These are phyloP conservation scores for Exutisphaerella laricina DNA, from an alignment of 2,329 filamentous ascomycete genomes.

Conservation along the genomic window DNA sequence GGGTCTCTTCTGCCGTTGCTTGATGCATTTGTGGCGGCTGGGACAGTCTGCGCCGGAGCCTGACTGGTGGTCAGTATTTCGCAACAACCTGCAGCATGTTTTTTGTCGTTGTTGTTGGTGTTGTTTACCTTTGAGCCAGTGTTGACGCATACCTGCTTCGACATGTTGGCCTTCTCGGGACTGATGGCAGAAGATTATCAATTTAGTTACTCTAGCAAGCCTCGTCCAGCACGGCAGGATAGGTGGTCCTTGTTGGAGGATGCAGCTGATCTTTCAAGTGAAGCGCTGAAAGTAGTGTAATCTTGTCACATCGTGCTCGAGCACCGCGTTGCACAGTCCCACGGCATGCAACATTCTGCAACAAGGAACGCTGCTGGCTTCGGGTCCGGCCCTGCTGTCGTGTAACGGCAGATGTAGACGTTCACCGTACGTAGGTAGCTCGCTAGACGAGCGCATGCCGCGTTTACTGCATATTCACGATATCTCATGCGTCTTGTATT, in stretches of 20 bases:
- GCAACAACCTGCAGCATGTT: too few species aligned
- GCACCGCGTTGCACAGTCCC: conserved; percentile 1
- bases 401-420: conserved; percentile 3
- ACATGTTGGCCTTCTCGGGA: too few species aligned
- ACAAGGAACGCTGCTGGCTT: not conserved
- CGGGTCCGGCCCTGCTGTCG: conserved; percentile 2
- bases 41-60: not conserved
- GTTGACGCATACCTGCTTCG: not conserved
- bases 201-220: too few species aligned
- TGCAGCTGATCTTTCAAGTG: not conserved
- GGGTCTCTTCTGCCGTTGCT: not conserved
- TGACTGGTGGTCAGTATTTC: too few species aligned
- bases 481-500: conserved; percentile 2
- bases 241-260: not conserved
- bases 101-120: too few species aligned
- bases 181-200: too few species aligned
- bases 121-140: not conserved
- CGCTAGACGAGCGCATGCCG: not conserved
- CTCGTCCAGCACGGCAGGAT: too few species aligned
- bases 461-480: conserved; percentile 1
- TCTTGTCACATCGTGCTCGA: conserved; percentile 3
- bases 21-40: not conserved
- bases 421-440: not conserved
- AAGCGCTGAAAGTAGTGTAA: conserved; percentile 1
- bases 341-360: not conserved